Base-by-base conservation (phyloP, 352 stramenopile genomes). In the Phytophthora pisi region DNA sequence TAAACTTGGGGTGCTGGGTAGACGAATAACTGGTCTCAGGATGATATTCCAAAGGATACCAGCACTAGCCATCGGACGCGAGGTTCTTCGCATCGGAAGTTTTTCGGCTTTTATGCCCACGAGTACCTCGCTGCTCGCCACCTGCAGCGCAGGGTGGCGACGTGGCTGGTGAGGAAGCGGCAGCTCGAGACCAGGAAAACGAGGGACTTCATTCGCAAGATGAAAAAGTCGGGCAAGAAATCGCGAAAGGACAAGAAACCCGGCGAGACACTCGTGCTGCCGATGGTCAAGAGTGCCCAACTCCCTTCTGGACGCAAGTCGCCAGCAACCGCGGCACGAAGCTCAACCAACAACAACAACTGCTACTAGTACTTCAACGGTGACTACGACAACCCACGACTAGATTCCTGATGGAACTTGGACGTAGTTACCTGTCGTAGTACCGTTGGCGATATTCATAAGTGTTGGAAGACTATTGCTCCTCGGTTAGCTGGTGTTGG, bases 191-290 rank as follows among this genome's bases (percentile, higher is more conserved):
- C 80, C 31, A 66, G 77, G 55, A 82, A 76, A 57, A 86, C 88
- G 16, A 1, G 40, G 10, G 40, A 46, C 8, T 46, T 46, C 77
- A 88, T 86, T 43, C 82, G 82, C 61, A 89, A 88, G 61, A 89
- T 89, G 66, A 91, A 89, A 59, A 91, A 91, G 51, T 75, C 80
- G 10, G 85, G 77, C n/a, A 75, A 72, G 2, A 81, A 81, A 4
- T 69, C 80, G 15, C 30, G 18, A 31, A 57, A 36, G 18, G 7
- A 28, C 31, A 46, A 47, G 31, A 43, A 47, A 23, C 86, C 87
- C 28, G 84, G 58, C 77, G 79, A 42, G 72, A 89, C 79, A 2
- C 72, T 79, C n/a, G 81, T 88, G 30, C 87, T 88, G 66, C 88
- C 82, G 15, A 81, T 87, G 30, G 30, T 58, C 3, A 58, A 58